Base-by-base conservation (phyloP, 192 early-diverging fungal genomes). In the Mycoemilia scoparia region DNA sequence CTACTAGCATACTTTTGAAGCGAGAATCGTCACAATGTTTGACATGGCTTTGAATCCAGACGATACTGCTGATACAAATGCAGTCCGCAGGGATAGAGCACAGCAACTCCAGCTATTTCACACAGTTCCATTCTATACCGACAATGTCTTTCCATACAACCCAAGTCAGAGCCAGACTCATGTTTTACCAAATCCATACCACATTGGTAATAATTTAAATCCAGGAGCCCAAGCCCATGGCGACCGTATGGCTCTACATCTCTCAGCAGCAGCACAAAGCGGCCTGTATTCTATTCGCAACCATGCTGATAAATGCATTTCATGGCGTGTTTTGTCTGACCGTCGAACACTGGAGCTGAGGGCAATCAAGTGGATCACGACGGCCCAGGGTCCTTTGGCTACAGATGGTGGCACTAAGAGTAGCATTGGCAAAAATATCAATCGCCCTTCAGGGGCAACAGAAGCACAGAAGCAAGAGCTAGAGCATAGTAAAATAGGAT, bases 121-220 rank as follows among this genome's bases (percentile, higher is more conserved):
- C 29, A 26, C 49, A 9, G 53, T 57, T 12, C 44, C 49, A 13
- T 41, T 57, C 16, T 32, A 52, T 24, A 31, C 51, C 3, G 60
- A 63, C 49, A 63, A 63, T 27, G 28, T 63, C 11, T 63, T 52
- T 25, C 49, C 60, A 14, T 48, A 46, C 31, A 43, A 49, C 5
- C 41, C n/a, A n/a, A n/a, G n/a, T n/a, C n/a, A n/a, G n/a, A n/a
- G n/a, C 29, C 4, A 21, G 19, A n/a, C 34, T 36, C 13, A 36
- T 49, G 24, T 49, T 53, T 11, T 54, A 57, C 16, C 21, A 18
- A 50, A 57, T 32, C 60, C 60, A 1, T 57, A 53, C 5, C 54
- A 45, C 2, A 11, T 13, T 2, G 21, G 26, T 21, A 25, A 27
- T 17, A 35, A 21, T 13, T 34, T 31, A n/a, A 5, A 8, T 3